phyloP scores from a whole-genome alignment of 306 rosid genomes.

The Vigna angularis region DNA sequence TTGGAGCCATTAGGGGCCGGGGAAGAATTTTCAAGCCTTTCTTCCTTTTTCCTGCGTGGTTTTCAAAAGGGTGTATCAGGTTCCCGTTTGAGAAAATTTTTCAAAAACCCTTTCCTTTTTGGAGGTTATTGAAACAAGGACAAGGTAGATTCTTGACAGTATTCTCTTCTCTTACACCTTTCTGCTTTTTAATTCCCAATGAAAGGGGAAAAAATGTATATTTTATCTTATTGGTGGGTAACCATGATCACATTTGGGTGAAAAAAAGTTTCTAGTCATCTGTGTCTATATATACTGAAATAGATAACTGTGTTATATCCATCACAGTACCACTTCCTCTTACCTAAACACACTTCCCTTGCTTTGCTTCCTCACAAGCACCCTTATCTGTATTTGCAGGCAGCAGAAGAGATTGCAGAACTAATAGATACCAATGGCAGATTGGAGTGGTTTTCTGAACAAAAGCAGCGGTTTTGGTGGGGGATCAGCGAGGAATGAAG shows the following conservation, averaged over 20 bases:
- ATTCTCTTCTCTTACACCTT: conserved; percentile 61
- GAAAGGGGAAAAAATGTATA: background rate
- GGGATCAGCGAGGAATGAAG: conserved; percentile 52
- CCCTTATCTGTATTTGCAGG: conserved; percentile 39
- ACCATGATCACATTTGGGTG: conserved; percentile 17
- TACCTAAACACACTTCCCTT: conserved; percentile 23
- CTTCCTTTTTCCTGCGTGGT: conserved; percentile 47
- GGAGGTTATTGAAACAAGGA: conserved; percentile 58
- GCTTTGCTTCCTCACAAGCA: background rate
- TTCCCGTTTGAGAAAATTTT: conserved; percentile 51
- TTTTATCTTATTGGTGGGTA: conserved; percentile 36
- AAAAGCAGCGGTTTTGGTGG: conserved; percentile 41
- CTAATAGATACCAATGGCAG: conserved; percentile 61
- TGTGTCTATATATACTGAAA: conserved; percentile 40
- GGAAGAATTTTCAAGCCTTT: conserved; percentile 46
- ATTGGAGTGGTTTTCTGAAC: conserved; percentile 52
- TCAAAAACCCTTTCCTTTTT: conserved; percentile 44
- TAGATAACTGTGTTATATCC: background rate
- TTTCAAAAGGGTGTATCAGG: conserved; percentile 46
- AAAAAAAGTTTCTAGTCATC: conserved; percentile 17
- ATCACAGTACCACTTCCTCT: conserved; percentile 16
- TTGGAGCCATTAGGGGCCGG: conserved; percentile 55
- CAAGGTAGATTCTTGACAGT: conserved; percentile 72
- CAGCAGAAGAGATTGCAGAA: conserved; percentile 35
- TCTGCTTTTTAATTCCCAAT: conserved; percentile 65